These are phyloP conservation scores for Salpingoeca rosetta DNA, from an alignment of 78 protist species.

Conservation along the genomic window DNA sequence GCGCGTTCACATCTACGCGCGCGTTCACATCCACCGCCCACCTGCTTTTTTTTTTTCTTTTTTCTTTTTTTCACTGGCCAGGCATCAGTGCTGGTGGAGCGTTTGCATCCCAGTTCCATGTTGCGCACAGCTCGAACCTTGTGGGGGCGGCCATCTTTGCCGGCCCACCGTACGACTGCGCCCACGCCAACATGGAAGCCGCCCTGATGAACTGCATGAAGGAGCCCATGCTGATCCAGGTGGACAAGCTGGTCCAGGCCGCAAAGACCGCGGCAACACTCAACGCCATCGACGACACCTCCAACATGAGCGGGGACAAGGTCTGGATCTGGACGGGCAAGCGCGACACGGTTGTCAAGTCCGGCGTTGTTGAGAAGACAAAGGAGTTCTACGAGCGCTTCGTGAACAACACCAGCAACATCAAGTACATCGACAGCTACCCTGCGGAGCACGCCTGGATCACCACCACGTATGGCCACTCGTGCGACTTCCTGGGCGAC, in stretches of 20 bases:
- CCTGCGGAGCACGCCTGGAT: conserved; percentile 44
- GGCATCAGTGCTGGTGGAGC: not conserved
- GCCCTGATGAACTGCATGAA: conserved; percentile 42
- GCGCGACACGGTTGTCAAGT: conserved; percentile 38
- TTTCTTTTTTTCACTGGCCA: not conserved
- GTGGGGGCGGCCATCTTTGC: conserved; percentile 13
- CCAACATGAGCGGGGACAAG: conserved; percentile 26
- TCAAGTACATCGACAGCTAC: no score
- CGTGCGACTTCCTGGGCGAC: conserved; percentile 41
- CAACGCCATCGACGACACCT: no score
- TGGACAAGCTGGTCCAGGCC: conserved; percentile 27
- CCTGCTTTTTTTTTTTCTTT: no score
- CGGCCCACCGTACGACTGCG: conserved; percentile 15
- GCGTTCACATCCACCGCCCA: no score
- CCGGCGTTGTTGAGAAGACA: conserved; percentile 34
- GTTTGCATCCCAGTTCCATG: conserved; percentile 12
- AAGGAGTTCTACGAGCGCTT: conserved; percentile 15
- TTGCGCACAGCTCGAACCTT: not conserved
- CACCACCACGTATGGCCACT: conserved; percentile 35
- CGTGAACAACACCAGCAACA: conserved; percentile 12
- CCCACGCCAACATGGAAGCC: conserved; percentile 10
- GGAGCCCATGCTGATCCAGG: conserved; percentile 26
- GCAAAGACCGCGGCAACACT: no score
- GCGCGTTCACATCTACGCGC: no score
- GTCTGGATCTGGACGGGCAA: conserved; percentile 48